Conservation (phyloP, 2,329 filamentous ascomycete genomes). For the Epichloe sp. region DNA sequence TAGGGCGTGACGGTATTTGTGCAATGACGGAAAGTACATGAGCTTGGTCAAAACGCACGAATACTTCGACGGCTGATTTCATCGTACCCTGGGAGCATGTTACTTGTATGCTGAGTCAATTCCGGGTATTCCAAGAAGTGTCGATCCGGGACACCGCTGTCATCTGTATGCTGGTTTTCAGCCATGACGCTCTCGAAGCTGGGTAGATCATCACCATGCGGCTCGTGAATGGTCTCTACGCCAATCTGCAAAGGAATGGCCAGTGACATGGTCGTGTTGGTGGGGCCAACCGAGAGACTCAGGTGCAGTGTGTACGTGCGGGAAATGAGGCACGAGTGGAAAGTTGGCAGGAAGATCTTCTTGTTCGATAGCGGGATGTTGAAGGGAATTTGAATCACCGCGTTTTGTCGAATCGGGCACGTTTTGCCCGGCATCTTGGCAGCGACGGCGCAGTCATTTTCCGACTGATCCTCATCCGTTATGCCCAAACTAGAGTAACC, state of each 20-base stretch:
- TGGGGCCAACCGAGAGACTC: constrained; percentile 27
- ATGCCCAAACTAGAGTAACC: constrained; percentile 35
- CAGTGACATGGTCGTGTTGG: constrained; percentile 30
- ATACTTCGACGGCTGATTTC: constrained; percentile 17
- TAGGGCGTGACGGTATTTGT: neutral
- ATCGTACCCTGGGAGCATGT: constrained; percentile 28
- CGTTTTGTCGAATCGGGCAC: constrained; percentile 25
- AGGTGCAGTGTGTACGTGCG: constrained; percentile 41
- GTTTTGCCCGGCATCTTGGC: constrained; percentile 13
- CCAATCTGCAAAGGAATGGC: constrained; percentile 38
- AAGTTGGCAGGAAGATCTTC: constrained; percentile 41
- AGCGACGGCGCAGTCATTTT: constrained; percentile 17
- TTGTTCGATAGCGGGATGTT: constrained; percentile 31
- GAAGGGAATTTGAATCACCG: constrained; percentile 34
- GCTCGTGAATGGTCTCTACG: constrained; percentile 25
- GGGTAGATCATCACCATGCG: constrained; percentile 25
- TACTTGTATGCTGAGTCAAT: constrained; percentile 17
- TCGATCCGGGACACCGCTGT: constrained; percentile 29
- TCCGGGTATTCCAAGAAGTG: constrained; percentile 24
- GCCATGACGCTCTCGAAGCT: constrained; percentile 36
- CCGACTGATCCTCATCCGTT: constrained; percentile 20
- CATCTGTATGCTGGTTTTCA: constrained; percentile 27
- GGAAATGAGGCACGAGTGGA: constrained; percentile 44
- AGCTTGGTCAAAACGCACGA: neutral
- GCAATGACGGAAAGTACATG: neutral